Evolutionary conservation across 257 asterid species (phyloP).

Genomic region (Eucommia ulmoides): DNA sequence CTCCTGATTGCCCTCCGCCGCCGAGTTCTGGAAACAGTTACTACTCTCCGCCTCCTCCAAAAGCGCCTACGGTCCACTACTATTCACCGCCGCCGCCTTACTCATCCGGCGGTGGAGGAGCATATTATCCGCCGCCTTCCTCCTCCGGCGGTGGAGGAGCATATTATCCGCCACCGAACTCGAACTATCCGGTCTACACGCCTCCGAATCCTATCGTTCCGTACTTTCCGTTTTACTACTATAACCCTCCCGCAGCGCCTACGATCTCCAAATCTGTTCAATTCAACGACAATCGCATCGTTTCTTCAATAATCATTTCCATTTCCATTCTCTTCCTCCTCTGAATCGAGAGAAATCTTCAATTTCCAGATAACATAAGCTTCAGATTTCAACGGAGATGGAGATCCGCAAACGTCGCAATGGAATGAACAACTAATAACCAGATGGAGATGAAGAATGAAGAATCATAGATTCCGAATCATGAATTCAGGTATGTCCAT

Average conservation of each 20-base stretch:
- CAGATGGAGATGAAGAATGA: too few species aligned
- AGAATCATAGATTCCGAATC: too few species aligned
- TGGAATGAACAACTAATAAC: too few species aligned
- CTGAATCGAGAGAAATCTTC: too few species aligned
- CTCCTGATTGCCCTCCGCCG: neutral
- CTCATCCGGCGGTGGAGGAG: neutral
- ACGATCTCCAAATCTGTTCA: neutral
- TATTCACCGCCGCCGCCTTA: neutral
- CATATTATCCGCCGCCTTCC: slow-evolving; percentile 44
- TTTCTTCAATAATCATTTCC: neutral
- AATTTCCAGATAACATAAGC: too few species aligned
- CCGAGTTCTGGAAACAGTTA: neutral
- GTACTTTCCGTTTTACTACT: slow-evolving; percentile 65
- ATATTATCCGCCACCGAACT: slow-evolving; percentile 44
- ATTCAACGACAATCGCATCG: neutral
- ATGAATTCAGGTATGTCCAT: too few species aligned
- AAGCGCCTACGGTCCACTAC: neutral
- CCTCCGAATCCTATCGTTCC: slow-evolving; percentile 80
- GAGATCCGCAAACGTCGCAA: too few species aligned
- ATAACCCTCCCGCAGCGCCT: slow-evolving; percentile 50
- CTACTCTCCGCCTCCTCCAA: neutral
- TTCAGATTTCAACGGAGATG: too few species aligned
- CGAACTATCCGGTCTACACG: neutral
- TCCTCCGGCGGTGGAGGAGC: neutral
- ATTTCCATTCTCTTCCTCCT: neutral